phyloP scores from a whole-genome alignment of 495 filamentous ascomycete genomes.

The Arthonia radiata region DNA sequence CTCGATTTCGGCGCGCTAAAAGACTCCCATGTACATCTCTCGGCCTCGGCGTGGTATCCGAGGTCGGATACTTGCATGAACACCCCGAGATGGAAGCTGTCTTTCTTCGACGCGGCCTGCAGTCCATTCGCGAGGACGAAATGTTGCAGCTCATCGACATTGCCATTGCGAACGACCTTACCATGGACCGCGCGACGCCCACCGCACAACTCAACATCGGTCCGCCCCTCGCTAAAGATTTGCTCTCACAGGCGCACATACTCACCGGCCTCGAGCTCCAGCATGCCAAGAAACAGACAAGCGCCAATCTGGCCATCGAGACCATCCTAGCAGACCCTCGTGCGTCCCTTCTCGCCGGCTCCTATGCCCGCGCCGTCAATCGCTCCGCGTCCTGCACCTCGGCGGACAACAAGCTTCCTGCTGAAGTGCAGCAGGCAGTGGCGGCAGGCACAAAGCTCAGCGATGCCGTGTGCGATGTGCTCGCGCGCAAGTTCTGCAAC shows the following conservation, averaged over 20 bases:
- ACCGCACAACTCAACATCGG: no score
- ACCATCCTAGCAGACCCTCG: conserved; percentile 3
- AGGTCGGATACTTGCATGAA: no score
- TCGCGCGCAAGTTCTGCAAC: conserved; percentile 11
- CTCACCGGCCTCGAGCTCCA: conserved; percentile 1
- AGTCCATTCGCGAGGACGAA: conserved; percentile 17
- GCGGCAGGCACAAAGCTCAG: conserved; percentile 2
- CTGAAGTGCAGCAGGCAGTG: conserved; percentile 3
- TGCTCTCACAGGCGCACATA: no score
- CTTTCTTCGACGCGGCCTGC: conserved; percentile 12
- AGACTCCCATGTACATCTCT: no score
- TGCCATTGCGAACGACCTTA: conserved; percentile 6
- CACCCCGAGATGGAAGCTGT: conserved; percentile 13
- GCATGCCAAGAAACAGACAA: conserved; percentile 14
- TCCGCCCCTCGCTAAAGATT: no score
- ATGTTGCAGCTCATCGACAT: conserved; percentile 13
- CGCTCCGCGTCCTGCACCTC: conserved; percentile 1
- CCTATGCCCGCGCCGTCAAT: conserved; percentile 6
- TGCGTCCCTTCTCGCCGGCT: conserved; percentile 7
- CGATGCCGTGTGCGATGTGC: conserved; percentile 4
- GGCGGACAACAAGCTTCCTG: conserved; percentile 2
- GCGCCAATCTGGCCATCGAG: conserved; percentile 7
- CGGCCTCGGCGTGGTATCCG: no score
- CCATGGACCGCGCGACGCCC: conserved; percentile 4
- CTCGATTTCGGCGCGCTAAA: no score